Evolutionary conservation across 441 rosid species (phyloP), one percentile per base, ranked within the genome.

Genomic region (Corymbia calophylla): DNA sequence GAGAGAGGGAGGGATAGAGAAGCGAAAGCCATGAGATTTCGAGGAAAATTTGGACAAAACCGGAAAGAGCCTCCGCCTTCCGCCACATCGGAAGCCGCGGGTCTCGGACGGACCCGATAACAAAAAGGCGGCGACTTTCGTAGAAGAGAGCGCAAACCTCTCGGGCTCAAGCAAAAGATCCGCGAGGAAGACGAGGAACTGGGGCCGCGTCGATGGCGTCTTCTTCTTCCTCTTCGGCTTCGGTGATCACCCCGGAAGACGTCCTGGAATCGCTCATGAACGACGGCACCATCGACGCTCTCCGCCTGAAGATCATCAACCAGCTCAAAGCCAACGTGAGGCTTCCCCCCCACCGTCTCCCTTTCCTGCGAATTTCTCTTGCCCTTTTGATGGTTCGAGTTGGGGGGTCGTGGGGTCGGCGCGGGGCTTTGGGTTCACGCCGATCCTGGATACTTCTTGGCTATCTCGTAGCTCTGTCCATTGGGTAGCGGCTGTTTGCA

Each of bases 301-400:
- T 98, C 86, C 94, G 99, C 87, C 93, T 96, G 92, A 96, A 96
- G 94, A 97, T 98, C 93, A 96, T 98, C 87, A 97, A 97, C 91
- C 98, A 98, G 95, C 98, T 98, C 90, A 96, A 97, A 94, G 97
- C 99, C 93, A 95, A 97, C 92, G 99, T 96, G 91, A 91, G 90
- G 60, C 60, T 18, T 9, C n/a, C 11, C 87, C 53, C 39, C 88
- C 87, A 70, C 51, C 27, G 25, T 54, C 58, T 8, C 58, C 49
- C 64, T 9, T 32, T 80, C 11, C 62, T 35, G 48, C 14, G 51
- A 77, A 44, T 23, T 73, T 27, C 51, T 13, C 17, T 27, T 77
- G 84, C 84, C 84, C 84, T 77, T 77, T 77, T 39, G 84, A 77
- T 77, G 84, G 48, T 39, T 77, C 84, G 84, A 77, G 5, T 77